Base-by-base conservation (phyloP, 176 grass and related monocot genomes). In the Metroxylon sagu region DNA sequence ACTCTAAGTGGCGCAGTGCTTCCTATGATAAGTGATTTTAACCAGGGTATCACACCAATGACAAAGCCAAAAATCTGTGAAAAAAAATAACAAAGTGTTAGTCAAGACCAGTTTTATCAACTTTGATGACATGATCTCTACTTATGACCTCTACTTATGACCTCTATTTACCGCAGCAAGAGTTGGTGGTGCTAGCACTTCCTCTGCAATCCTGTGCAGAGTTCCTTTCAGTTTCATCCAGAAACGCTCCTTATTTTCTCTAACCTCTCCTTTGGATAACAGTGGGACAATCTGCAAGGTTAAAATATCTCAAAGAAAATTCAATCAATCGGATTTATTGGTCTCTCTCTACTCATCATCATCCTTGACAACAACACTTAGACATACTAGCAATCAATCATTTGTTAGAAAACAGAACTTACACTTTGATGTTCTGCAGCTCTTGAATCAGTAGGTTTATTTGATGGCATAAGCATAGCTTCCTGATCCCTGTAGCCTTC, bases 171-270 rank as follows among this genome's bases (percentile, higher is more conserved):
- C 83, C 18, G 79, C 73, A 2, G 83, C 88, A 53, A 77, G 50
- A 35, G 56, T 87, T 29, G 88, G 88, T 51, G 74, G 88, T 19
- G 80, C 65, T 50, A 82, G 21, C 8, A 87, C 56, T 54, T 77
- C 76, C 39, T 78, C 75, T 16, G 70, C 21, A n/a, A 69, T 26
- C 53, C 27, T 14, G 27, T 54, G 19, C n/a, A 51, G 5, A 43
- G n/a, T 54, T 73, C 15, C 70, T 31, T 48, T 73, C 2, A n/a
- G 5, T 14, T 25, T 73, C n/a, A 14, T 25, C 56, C 56, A 52
- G 3, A 19, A 5, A 26, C 21, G 16, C n/a, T 8, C 25, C 25
- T 28, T 53, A 1, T 29, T 29, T 21, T 54, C 29, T 26, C 28
- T 58, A 6, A 48, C 2, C n/a, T 57, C 57, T 57, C 53, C 48